Conservation (phyloP, 1,139 yeast species). For the Candida glucosophila region DNA sequence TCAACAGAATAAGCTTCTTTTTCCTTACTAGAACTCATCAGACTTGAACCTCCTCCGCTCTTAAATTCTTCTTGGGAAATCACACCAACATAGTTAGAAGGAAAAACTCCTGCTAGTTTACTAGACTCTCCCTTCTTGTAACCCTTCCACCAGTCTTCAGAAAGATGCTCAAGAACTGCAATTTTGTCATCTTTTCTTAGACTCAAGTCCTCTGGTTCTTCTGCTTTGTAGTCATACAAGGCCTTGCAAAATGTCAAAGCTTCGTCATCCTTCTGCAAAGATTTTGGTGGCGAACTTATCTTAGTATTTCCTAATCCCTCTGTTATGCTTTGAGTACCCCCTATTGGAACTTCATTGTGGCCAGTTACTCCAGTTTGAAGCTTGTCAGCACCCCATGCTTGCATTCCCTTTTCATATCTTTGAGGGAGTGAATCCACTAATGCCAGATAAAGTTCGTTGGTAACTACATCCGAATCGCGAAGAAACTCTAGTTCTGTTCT, state of each 20-base stretch:
- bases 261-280: conserved; percentile 4
- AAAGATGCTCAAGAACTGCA: conserved; percentile 62
- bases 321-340: conserved; percentile 9
- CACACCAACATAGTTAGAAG: conserved; percentile 70
- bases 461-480: conserved; percentile 67
- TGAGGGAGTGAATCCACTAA: conserved; percentile 49
- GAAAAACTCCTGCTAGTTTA: conserved; percentile 66
- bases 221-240: conserved; percentile 56
- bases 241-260: conserved; percentile 48
- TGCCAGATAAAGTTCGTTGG: conserved; percentile 46
- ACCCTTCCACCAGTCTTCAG: conserved; percentile 93
- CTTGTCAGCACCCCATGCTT: conserved; percentile 42
- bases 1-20: not conserved
- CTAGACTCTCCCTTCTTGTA: conserved; percentile 27
- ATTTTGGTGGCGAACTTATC: conserved; percentile 7
- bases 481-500: conserved; percentile 78
- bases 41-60: not conserved
- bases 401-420: conserved; percentile 46
- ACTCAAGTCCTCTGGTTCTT: conserved; percentile 65
- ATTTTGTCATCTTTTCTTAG: conserved; percentile 62
- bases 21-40: not conserved
- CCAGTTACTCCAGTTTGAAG: conserved; percentile 13
- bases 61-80: conserved; percentile 30
- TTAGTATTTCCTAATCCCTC: conserved; percentile 14
- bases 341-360: conserved; percentile 7